These are phyloP conservation scores for Trichoderma aggressivum DNA, from an alignment of 2,329 filamentous ascomycete species.

Conservation along the genomic window DNA sequence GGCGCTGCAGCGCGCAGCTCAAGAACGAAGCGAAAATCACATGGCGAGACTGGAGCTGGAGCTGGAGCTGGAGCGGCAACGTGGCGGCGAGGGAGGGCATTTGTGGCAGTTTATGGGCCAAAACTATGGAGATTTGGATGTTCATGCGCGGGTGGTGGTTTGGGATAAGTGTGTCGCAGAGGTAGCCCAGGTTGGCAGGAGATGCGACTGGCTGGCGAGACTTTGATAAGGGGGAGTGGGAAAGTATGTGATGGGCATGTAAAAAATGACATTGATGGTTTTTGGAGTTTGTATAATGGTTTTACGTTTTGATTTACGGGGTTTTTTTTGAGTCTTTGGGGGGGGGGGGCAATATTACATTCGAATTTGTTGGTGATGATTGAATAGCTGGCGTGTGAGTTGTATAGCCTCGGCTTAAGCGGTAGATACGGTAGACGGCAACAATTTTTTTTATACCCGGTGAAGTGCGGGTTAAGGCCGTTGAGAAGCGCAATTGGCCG, in stretches of 20 bases:
- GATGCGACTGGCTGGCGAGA: conserved; percentile 8
- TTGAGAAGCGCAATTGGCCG: conserved; percentile 3
- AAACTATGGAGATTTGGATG: neutral
- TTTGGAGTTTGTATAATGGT: neutral
- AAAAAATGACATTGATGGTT: neutral
- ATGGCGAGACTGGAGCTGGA: neutral
- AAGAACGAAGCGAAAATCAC: neutral
- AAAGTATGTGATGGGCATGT: neutral
- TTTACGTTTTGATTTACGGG: neutral
- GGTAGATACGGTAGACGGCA: neutral
- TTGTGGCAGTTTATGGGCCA: neutral
- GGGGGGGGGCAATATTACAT: neutral
- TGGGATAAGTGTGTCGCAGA: conserved; percentile 10
- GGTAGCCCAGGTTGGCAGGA: conserved; percentile 16
- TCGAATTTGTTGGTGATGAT: neutral
- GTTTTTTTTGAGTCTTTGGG: neutral
- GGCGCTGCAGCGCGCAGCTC: neutral
- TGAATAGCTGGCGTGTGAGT: neutral
- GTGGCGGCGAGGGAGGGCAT: neutral
- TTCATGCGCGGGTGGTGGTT: neutral
- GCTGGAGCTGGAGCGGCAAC: neutral
- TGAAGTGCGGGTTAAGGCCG: neutral
- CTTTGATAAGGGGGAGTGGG: neutral
- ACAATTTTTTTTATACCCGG: neutral
- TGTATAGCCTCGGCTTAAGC: neutral